phyloP scores from a whole-genome alignment of 2,329 filamentous ascomycete species.

The Ceratocystis destructans region DNA sequence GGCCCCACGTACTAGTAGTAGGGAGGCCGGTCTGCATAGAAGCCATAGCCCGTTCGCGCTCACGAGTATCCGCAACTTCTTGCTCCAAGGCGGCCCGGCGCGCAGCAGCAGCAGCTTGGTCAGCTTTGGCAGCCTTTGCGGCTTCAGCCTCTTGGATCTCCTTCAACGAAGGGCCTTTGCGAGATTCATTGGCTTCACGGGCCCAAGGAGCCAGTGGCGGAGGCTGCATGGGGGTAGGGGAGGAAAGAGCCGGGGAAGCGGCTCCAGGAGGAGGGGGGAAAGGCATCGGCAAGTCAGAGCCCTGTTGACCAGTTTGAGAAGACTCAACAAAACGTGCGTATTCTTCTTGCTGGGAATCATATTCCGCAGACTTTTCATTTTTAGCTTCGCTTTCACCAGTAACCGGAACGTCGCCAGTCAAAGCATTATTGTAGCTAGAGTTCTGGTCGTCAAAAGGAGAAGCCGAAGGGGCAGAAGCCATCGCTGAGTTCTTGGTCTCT shows the following conservation, averaged over 20 bases:
- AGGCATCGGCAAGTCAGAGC: constrained; percentile 59
- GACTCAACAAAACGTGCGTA: not conserved
- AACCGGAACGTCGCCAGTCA: not conserved
- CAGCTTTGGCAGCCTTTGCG: constrained; percentile 76
- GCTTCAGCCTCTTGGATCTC: constrained; percentile 96
- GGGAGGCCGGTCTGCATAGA: constrained; percentile 60
- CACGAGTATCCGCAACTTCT: constrained; percentile 48
- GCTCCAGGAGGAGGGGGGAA: constrained; percentile 43
- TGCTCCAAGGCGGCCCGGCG: constrained; percentile 69
- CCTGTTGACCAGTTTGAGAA: constrained; percentile 16
- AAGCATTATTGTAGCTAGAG: not conserved
- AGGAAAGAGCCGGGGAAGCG: constrained; percentile 37
- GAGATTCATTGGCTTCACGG: constrained; percentile 59
- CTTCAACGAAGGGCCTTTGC: constrained; percentile 81
- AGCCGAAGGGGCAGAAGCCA: not conserved
- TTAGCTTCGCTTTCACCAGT: not conserved
- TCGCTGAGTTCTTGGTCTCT: not conserved
- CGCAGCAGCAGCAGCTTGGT: constrained; percentile 64
- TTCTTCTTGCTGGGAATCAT: not conserved
- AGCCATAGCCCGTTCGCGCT: constrained; percentile 41
- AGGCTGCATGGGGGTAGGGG: constrained; percentile 31
- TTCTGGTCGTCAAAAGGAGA: not conserved
- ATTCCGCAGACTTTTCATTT: not conserved
- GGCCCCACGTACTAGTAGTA: constrained; percentile 80
- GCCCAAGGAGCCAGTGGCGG: constrained; percentile 89